Evolutionary conservation across 176 grass and related monocot genomes (phyloP).

Genomic region (Musa troglodytarum): DNA sequence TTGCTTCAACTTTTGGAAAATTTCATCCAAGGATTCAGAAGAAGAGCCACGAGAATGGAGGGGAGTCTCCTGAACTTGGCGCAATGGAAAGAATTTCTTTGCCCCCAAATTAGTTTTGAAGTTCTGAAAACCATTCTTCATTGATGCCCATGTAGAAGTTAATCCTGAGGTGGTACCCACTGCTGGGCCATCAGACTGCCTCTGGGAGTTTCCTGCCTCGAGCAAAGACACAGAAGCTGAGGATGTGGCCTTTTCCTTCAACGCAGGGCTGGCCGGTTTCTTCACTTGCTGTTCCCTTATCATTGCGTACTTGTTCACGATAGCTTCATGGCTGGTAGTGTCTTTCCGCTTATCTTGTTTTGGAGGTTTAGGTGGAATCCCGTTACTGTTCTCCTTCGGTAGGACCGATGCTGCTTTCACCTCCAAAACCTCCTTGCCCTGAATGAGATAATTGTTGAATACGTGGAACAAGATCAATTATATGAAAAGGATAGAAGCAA

Average conservation of each 20-base stretch:
- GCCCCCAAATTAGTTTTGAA: conserved; percentile 71
- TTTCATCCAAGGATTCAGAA: conserved; percentile 83
- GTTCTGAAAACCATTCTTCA: conserved; percentile 93
- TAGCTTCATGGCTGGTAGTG: conserved; percentile 45
- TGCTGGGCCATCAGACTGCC: conserved; percentile 20
- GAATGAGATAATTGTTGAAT: conserved; percentile 9
- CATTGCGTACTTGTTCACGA: conserved; percentile 66
- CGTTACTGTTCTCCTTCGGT: conserved; percentile 37
- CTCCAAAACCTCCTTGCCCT: conserved; percentile 56
- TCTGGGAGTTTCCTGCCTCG: conserved; percentile 39
- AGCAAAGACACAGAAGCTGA: conserved; percentile 67
- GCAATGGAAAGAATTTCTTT: conserved; percentile 75
- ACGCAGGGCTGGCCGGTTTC: conserved; percentile 27
- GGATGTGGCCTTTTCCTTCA: conserved; percentile 39
- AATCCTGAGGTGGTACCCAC: conserved; percentile 35
- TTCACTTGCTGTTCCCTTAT: conserved; percentile 61
- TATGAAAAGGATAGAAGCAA: conserved; percentile 8
- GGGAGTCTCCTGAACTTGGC: conserved; percentile 46
- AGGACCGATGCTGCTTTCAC: conserved; percentile 39
- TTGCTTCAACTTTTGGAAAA: conserved; percentile 81
- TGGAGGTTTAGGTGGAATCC: conserved; percentile 27
- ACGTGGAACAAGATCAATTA: not conserved
- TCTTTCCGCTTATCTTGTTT: conserved; percentile 28
- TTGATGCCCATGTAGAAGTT: conserved; percentile 66
- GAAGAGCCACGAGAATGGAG: conserved; percentile 30